Evolutionary conservation across 257 asterid genomes (phyloP).

Genomic region (Primulina tabacum): DNA sequence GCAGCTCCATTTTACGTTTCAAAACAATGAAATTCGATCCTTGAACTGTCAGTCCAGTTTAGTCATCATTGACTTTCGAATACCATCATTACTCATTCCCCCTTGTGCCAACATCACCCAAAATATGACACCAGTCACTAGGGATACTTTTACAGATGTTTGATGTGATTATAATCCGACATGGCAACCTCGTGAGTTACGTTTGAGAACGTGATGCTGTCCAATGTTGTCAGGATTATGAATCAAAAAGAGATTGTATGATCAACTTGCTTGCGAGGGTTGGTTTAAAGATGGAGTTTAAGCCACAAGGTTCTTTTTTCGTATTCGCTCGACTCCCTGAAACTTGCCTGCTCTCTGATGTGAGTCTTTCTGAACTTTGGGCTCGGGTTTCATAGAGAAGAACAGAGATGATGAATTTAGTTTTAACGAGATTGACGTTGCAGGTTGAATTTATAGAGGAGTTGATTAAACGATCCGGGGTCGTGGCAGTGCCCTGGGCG

Average conservation of each 20-base stretch:
- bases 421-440: no score
- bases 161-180: background rate
- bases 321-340: constrained; percentile 69
- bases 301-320: constrained; percentile 64
- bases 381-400: no score
- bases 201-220: no score
- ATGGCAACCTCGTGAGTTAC: background rate
- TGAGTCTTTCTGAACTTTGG: no score
- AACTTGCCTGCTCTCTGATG: no score
- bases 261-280: constrained; percentile 55
- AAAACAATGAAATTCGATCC: background rate
- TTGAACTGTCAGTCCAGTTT: background rate
- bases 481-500: no score
- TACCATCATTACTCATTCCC: background rate
- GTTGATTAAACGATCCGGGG: no score
- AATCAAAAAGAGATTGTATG: background rate
- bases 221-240: no score
- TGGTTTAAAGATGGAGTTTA: constrained; percentile 52
- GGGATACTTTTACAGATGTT: background rate
- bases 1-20: background rate
- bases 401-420: no score
- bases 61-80: background rate
- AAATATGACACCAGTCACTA: background rate
- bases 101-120: background rate
- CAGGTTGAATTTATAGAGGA: no score